Conservation (phyloP, 2,329 filamentous ascomycete genomes). For the Phaeosphaeriaceae sp. region DNA sequence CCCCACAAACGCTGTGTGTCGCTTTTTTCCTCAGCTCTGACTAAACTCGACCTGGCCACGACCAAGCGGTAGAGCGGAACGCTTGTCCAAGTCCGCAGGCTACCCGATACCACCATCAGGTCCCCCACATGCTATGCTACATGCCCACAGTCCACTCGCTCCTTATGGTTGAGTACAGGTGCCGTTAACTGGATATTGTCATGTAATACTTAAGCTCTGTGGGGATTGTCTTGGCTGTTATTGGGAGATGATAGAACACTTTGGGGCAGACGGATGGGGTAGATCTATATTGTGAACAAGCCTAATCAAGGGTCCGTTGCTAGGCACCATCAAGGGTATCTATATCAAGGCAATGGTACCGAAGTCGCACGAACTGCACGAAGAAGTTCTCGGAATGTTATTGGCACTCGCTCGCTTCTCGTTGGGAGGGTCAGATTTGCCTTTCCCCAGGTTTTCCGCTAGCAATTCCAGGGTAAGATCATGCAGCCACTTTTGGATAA, state of each 20-base stretch:
- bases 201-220: too few species aligned
- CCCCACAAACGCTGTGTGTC: conserved; percentile 26
- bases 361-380: conserved; percentile 7
- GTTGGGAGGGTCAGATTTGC: background rate
- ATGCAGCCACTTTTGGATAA: conserved; percentile 12
- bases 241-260: background rate
- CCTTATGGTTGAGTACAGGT: too few species aligned
- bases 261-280: conserved; percentile 1
- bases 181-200: too few species aligned
- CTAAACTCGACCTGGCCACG: conserved; percentile 6
- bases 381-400: conserved; percentile 1
- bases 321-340: background rate
- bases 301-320: conserved; percentile 14
- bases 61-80: conserved; percentile 8
- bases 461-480: conserved; percentile 14
- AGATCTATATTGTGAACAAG: conserved; percentile 1
- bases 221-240: too few species aligned
- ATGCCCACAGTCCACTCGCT: too few species aligned
- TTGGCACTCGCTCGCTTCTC: background rate
- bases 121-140: conserved; percentile 3
- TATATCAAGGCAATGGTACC: conserved; percentile 8
- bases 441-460: conserved; percentile 15
- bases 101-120: background rate
- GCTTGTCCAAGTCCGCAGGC: conserved; percentile 1
- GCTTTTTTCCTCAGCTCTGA: conserved; percentile 13